phyloP scores from a whole-genome alignment of 1,284 basidiomycete species.

The Ganoderma leucocontextum region DNA sequence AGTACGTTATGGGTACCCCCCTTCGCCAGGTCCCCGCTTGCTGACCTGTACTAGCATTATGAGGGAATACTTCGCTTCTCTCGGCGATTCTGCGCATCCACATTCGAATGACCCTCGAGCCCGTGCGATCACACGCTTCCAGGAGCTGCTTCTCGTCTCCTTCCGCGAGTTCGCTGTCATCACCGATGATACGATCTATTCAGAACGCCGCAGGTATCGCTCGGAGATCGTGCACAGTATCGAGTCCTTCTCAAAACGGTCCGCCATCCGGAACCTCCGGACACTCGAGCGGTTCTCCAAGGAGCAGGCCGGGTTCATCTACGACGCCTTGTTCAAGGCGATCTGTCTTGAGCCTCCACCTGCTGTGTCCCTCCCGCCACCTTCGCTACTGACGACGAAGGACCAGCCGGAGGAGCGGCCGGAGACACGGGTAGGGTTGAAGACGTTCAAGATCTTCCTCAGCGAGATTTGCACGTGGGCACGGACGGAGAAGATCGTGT shows the following conservation, averaged over 20 bases:
- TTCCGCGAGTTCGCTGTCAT: conserved; percentile 98
- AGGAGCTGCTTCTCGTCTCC: conserved; percentile 94
- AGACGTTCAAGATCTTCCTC: conserved; percentile 91
- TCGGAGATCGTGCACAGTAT: conserved; percentile 94
- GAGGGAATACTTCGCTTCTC: conserved; percentile 93
- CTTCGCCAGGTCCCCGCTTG: background rate
- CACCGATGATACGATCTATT: conserved; percentile 93
- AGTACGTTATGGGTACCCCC: conserved; percentile 56
- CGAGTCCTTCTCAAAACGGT: conserved; percentile 96
- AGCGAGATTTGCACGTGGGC: conserved; percentile 97
- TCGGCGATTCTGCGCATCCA: conserved; percentile 96
- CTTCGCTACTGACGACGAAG: conserved; percentile 59
- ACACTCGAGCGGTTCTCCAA: conserved; percentile 86
- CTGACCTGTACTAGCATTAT: conserved; percentile 69
- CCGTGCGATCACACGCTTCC: conserved; percentile 96
- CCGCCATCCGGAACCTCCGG: conserved; percentile 90
- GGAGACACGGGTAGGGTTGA: conserved; percentile 88
- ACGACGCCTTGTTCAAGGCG: conserved; percentile 91
- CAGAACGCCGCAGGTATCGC: conserved; percentile 88
- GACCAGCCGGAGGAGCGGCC: conserved; percentile 78
- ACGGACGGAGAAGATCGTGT: conserved; percentile 92
- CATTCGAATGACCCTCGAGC: conserved; percentile 88
- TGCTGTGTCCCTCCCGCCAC: conserved; percentile 51
- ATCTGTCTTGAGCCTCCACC: conserved; percentile 83
- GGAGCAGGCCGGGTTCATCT: conserved; percentile 89